Percentiles rank a stretch among this genome's conserved stretches.
phyloP scores from a whole-genome alignment of 169 alveolate species.

The Neospora caninum region DNA sequence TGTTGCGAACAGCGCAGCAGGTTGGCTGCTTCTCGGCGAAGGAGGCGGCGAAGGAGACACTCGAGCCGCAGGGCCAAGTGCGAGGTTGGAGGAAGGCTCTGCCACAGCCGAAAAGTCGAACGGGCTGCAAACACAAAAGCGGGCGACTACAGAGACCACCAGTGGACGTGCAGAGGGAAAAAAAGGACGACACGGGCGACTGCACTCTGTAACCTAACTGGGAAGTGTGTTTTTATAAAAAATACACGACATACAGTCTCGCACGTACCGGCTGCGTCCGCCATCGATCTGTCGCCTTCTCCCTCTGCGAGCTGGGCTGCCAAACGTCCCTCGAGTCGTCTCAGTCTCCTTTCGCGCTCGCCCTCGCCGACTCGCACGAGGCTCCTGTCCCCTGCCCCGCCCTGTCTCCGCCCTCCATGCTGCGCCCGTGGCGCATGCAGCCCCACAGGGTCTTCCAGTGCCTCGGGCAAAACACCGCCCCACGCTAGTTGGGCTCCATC shows the following conservation, averaged over 20 bases:
- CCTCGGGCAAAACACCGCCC: not conserved
- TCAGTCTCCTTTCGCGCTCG: not conserved
- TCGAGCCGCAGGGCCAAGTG: not conserved
- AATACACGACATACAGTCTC: not conserved
- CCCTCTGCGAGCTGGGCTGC: not conserved
- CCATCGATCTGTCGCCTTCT: not conserved
- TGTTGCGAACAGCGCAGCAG: not conserved
- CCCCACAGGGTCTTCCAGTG: not conserved
- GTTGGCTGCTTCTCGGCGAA: not conserved
- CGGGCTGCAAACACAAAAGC: not conserved
- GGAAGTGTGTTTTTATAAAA: not conserved
- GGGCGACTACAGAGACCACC: not conserved
- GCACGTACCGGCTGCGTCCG: not conserved
- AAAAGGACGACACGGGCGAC: not conserved
- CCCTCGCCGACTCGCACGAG: not conserved
- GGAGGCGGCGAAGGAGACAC: not conserved
- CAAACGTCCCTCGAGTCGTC: not conserved
- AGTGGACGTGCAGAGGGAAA: not conserved
- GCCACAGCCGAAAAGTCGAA: not conserved
- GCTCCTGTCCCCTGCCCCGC: not conserved
- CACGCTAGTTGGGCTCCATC: too few relatives aligned
- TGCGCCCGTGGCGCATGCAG: not conserved
- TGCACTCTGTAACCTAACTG: not conserved
- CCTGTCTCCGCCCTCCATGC: not conserved
- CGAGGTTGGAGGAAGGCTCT: constrained; percentile 9